phyloP scores from a whole-genome alignment of 768 basidiomycete genomes.

The Pisolithus marmoratus region DNA sequence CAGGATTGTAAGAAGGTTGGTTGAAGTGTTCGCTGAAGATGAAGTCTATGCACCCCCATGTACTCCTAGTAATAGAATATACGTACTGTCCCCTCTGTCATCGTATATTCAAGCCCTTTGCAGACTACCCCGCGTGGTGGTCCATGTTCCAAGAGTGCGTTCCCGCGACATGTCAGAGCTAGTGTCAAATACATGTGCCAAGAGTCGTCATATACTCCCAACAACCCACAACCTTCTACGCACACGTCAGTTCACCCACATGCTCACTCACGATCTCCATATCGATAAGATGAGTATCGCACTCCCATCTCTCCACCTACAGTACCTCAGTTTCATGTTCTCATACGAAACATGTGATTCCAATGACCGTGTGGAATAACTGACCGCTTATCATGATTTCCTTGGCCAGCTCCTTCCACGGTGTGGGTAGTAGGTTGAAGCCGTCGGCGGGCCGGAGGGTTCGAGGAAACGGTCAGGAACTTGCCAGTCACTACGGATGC shows the following conservation, averaged over 20 bases:
- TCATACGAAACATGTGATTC: conserved; percentile 55
- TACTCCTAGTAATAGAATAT: background rate
- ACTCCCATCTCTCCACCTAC: conserved; percentile 28
- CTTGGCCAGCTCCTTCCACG: conserved; percentile 33
- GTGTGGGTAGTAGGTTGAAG: conserved; percentile 36
- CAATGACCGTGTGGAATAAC: conserved; percentile 34
- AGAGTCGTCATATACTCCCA: conserved; percentile 8
- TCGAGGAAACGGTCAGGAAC: conserved; percentile 67
- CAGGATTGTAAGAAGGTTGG: too few relatives aligned
- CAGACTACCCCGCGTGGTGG: too few relatives aligned
- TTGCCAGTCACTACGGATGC: conserved; percentile 52
- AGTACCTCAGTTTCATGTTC: conserved; percentile 52
- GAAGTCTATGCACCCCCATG: background rate
- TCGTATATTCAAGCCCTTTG: too few relatives aligned
- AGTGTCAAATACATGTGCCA: background rate
- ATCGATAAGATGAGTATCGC: conserved; percentile 32
- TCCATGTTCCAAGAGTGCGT: too few relatives aligned
- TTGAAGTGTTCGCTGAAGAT: too few relatives aligned
- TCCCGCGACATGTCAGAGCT: too few relatives aligned
- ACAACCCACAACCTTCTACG: conserved; percentile 64
- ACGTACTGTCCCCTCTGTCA: too few relatives aligned
- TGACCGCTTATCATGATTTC: conserved; percentile 65
- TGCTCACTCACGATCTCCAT: conserved; percentile 65
- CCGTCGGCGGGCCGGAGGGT: conserved; percentile 60
- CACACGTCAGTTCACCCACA: conserved; percentile 55